Conservation (phyloP, 768 basidiomycete genomes). For the Dacryopinax primogenitus region DNA sequence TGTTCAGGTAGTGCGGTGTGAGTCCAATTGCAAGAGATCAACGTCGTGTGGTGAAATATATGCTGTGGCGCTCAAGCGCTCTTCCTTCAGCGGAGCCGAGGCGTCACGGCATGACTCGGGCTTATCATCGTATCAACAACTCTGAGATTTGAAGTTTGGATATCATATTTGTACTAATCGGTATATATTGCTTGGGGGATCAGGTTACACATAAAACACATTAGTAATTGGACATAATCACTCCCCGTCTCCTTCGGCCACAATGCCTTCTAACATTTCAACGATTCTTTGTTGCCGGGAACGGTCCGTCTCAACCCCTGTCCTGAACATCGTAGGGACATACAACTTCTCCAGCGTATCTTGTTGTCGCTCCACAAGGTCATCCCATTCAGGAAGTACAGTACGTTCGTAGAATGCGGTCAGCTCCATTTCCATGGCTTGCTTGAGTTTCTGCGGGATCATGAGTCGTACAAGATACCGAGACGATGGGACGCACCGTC, state of each 20-base stretch:
- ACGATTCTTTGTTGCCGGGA: not conserved
- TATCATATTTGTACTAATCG: not conserved
- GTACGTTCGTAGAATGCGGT: constrained; percentile 56
- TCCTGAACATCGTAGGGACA: constrained; percentile 61
- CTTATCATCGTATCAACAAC: too few relatives aligned
- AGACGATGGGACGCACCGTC: constrained; percentile 35
- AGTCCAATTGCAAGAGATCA: too few relatives aligned
- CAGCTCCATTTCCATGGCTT: constrained; percentile 52
- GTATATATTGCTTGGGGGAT: not conserved
- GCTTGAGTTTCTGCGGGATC: constrained; percentile 45
- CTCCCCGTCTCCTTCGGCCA: not conserved
- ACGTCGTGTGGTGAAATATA: too few relatives aligned
- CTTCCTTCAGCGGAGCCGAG: too few relatives aligned
- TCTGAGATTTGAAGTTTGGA: too few relatives aligned
- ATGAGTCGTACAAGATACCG: not conserved
- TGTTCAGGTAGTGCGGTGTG: too few relatives aligned
- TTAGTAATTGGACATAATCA: not conserved
- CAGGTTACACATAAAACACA: not conserved
- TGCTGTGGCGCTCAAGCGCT: too few relatives aligned
- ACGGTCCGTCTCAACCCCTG: constrained; percentile 35
- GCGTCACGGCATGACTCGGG: too few relatives aligned
- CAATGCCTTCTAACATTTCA: not conserved
- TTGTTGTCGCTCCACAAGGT: constrained; percentile 60
- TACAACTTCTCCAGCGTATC: constrained; percentile 42
- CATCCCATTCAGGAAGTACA: constrained; percentile 63